Evolutionary conservation across 2,329 filamentous ascomycete species (phyloP).

Genomic region (Stagonosporopsis cucurbitacearum): DNA sequence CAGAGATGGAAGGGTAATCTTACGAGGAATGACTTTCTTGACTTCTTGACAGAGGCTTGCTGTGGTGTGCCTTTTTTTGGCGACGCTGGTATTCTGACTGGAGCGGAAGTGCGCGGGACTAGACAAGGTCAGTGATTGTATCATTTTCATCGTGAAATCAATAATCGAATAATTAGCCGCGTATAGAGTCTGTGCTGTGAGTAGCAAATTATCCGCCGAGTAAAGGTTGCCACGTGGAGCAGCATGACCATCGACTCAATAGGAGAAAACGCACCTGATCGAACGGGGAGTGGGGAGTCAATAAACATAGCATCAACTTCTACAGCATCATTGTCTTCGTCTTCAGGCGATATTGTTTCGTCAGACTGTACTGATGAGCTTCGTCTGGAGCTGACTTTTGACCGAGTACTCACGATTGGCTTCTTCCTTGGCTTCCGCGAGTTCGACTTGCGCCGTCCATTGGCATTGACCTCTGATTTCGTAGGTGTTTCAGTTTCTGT

Average conservation of each 20-base stretch:
- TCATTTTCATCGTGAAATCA: background rate
- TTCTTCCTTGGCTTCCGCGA: constrained; percentile 39
- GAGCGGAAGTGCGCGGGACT: constrained; percentile 23
- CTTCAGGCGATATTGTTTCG: constrained; percentile 39
- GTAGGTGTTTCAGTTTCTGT: constrained; percentile 20
- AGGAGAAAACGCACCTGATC: constrained; percentile 34
- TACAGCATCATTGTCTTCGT: constrained; percentile 37
- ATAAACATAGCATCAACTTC: constrained; percentile 26
- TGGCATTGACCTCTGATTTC: constrained; percentile 21
- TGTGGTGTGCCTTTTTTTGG: constrained; percentile 35
- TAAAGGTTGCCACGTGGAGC: constrained; percentile 1
- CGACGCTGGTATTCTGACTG: constrained; percentile 17
- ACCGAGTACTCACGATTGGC: constrained; percentile 32
- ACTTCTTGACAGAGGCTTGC: constrained; percentile 27
- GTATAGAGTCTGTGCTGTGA: background rate
- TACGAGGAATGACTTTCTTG: constrained; percentile 35
- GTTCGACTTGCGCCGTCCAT: constrained; percentile 35
- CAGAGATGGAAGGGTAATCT: constrained; percentile 13
- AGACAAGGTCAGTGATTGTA: background rate
- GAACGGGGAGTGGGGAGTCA: constrained; percentile 32
- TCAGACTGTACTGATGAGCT: constrained; percentile 31
- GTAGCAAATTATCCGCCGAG: background rate
- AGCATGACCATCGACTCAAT: background rate
- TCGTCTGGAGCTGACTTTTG: constrained; percentile 4
- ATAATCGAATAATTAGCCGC: background rate